Percentiles rank a stretch among this genome's conserved stretches.
Evolutionary conservation across 805 yeast species (phyloP).

Genomic region (Candida pini): DNA sequence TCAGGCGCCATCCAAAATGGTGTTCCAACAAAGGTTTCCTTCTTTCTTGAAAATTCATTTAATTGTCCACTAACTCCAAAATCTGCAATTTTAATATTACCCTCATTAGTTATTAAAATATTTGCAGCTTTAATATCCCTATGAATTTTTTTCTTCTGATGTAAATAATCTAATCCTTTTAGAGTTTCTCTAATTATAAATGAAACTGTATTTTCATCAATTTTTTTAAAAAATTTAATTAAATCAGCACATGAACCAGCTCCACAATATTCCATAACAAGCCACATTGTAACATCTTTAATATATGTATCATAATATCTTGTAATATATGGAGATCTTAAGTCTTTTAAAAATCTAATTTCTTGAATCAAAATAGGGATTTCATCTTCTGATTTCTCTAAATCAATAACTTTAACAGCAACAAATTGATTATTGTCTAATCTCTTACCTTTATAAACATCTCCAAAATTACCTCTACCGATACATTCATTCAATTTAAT

Average conservation of each 20-base stretch:
- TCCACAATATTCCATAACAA: slow-evolving; percentile 92
- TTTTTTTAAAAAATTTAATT: slow-evolving; percentile 45
- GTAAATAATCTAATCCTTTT: slow-evolving; percentile 71
- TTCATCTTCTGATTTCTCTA: slow-evolving; percentile 77
- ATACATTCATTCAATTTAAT: slow-evolving; percentile 47
- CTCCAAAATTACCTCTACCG: slow-evolving; percentile 85
- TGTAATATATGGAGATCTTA: slow-evolving; percentile 65
- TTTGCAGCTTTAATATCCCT: slow-evolving; percentile 91
- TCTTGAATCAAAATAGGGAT: slow-evolving; percentile 69
- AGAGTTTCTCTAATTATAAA: slow-evolving; percentile 60
- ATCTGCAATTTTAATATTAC: slow-evolving; percentile 78
- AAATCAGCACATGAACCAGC: slow-evolving; percentile 89
- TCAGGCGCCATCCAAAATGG: slow-evolving; percentile 99
- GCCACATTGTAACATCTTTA: slow-evolving; percentile 69
- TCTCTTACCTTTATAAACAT: slow-evolving; percentile 60
- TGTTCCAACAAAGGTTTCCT: slow-evolving; percentile 86
- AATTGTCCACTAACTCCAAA: slow-evolving; percentile 91
- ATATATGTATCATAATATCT: slow-evolving; percentile 59
- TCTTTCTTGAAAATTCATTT: slow-evolving; percentile 42
- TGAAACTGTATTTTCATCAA: slow-evolving; percentile 57
- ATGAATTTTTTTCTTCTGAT: slow-evolving; percentile 70
- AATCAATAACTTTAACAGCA: slow-evolving; percentile 82
- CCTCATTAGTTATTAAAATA: slow-evolving; percentile 63
- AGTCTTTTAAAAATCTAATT: slow-evolving; percentile 63
- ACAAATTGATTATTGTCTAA: slow-evolving; percentile 38